Evolutionary conservation across 257 asterid species (phyloP), one percentile per base, ranked within the genome.

Genomic region (Ocimum tenuiflorum): DNA sequence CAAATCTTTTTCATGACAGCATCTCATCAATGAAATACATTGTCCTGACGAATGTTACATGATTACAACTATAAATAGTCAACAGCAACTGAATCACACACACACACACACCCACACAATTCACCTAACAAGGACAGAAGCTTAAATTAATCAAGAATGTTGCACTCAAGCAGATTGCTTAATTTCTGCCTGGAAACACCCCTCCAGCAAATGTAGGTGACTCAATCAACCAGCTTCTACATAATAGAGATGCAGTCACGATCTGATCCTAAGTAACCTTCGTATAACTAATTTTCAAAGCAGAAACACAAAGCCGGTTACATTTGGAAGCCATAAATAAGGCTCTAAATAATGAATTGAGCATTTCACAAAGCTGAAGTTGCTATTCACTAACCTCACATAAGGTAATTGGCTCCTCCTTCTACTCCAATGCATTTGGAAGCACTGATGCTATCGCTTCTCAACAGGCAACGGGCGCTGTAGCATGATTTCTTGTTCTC

Each of bases 381-480:
- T n/a, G n/a, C n/a, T n/a, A n/a, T n/a, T n/a, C n/a, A n/a, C n/a
- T n/a, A n/a, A n/a, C 91, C 89, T 85, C 85, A 60, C 59, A 75
- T 0, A 2, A 27, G 31, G 70, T 74, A 75, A 23, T 89, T 79
- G 43, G 76, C 67, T 65, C 81, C 67, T 65, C 81, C 79, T 69
- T 83, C 80, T 18, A 89, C 83, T 48, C 88, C 95, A 35, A 91
- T 53, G 79, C 91, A 86, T 70, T 71, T 79, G 72, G 96, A 91
- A 73, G 92, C 87, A 74, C 92, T 86, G 70, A 91, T 83, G 71
- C 96, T 88, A 58, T 90, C 85, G 66, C 95, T 86, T 79, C 96
- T 86, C 22, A 85, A 77, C 50, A 91, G 38, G 81, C 95, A 88
- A 13, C 95, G 88, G 3, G 95, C 96, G 41, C 95, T 85, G 79